Evolutionary conservation across 768 basidiomycete species (phyloP).

Genomic region (Fomitopsis pulvina): DNA sequence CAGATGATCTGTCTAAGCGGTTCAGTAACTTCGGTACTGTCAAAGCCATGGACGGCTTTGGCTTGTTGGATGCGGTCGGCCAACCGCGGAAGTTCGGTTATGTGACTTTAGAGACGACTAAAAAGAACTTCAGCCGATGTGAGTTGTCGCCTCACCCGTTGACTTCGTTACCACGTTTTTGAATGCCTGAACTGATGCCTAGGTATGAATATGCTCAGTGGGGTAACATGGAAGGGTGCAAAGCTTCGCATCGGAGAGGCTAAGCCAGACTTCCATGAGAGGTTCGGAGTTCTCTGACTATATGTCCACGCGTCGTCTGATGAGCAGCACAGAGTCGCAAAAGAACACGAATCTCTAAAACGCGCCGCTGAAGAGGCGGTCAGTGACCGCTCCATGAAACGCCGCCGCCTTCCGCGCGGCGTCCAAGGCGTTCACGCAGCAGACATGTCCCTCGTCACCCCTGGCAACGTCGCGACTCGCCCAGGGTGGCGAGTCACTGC

Average conservation of each 20-base stretch:
- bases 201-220: conserved; percentile 75
- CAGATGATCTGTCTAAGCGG: conserved; percentile 48
- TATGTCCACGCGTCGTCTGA: background rate
- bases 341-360: conserved; percentile 26
- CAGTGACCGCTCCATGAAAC: conserved; percentile 38
- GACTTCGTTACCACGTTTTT: background rate
- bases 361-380: conserved; percentile 16
- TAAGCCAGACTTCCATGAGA: conserved; percentile 63
- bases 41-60: conserved; percentile 64
- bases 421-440: conserved; percentile 38
- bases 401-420: conserved; percentile 27
- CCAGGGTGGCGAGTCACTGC: conserved; percentile 67
- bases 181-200: background rate
- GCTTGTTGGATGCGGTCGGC: conserved; percentile 54
- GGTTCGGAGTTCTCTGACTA: conserved; percentile 32
- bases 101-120: conserved; percentile 62
- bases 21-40: conserved; percentile 66
- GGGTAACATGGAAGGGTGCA: conserved; percentile 84
- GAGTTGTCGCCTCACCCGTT: conserved; percentile 15
- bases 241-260: conserved; percentile 80
- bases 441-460: conserved; percentile 62
- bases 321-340: conserved; percentile 22
- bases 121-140: conserved; percentile 61
- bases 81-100: conserved; percentile 67
- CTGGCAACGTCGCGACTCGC: conserved; percentile 43